A percentile compares a stretch with the other conserved stretches of the same genome.
Conservation (phyloP, 805 yeast species). For the Millerozyma acaciae region DNA sequence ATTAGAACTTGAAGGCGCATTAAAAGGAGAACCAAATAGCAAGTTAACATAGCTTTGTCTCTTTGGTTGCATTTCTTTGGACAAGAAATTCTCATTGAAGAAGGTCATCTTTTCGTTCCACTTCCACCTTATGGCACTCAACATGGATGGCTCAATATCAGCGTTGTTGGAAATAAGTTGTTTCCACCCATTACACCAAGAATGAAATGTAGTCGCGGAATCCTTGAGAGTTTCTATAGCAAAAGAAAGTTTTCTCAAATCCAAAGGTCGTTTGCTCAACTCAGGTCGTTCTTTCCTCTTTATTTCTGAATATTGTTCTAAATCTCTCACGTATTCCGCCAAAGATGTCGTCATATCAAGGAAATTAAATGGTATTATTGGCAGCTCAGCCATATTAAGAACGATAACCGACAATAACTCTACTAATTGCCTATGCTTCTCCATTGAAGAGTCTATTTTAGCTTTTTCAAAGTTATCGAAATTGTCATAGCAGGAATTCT, state of each 20-base stretch:
- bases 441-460: slow-evolving; percentile 53
- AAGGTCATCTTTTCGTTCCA: slow-evolving; percentile 69
- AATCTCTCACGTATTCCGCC: slow-evolving; percentile 41
- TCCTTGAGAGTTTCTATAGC: slow-evolving; percentile 23
- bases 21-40: slow-evolving; percentile 64
- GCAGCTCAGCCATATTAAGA: slow-evolving; percentile 66
- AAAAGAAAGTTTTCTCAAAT: slow-evolving; percentile 13
- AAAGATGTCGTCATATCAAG: slow-evolving; percentile 43
- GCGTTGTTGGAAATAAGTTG: slow-evolving; percentile 33
- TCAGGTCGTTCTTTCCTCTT: slow-evolving; percentile 13
- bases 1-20: slow-evolving; percentile 44
- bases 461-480: slow-evolving; percentile 48
- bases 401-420: slow-evolving; percentile 51
- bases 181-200: slow-evolving; percentile 64
- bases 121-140: slow-evolving; percentile 70
- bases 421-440: slow-evolving; percentile 52
- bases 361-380: slow-evolving; percentile 69
- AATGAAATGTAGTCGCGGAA: slow-evolving; percentile 43
- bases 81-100: slow-evolving; percentile 52
- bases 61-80: slow-evolving; percentile 38
- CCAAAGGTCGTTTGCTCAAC: slow-evolving; percentile 12
- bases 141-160: slow-evolving; percentile 69
- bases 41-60: slow-evolving; percentile 67
- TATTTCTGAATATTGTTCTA: slow-evolving; percentile 36
- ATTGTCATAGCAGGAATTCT: slow-evolving; percentile 60